Evolutionary conservation across 345 rosid species (phyloP), one percentile per base, ranked within the genome.

Genomic region (Dovyalis caffra): DNA sequence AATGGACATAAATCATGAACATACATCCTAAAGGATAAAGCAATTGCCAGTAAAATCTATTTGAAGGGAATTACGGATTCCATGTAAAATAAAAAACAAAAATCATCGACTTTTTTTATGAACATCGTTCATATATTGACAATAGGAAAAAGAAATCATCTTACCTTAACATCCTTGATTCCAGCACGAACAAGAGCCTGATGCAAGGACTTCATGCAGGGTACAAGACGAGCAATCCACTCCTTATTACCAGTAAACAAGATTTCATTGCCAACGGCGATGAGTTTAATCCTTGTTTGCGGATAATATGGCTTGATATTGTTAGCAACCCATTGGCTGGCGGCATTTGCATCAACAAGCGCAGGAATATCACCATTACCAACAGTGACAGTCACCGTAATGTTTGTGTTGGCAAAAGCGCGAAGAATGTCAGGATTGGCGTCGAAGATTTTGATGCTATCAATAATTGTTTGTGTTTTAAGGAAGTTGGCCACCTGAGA

Each of bases 241-340:
- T 75, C 81, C 35, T 71, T 77, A 26, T 79, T 83, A 45, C 81
- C 87, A 21, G 78, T 40, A 26, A 85, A 82, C 33, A 92, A 38
- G 43, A 95, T 80, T 80, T 95, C 99, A 51, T 90, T 95, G 0
- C 99, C 99, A 21, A 95, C 86, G 1, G 85, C 81, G 23, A 95
- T 78, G 47, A 83, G 85, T 57, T 83, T 84, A 63, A 95, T 90
- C 82, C 70, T 86, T 9, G 99, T 95, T 73, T 80, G 85, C 14
- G 93, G 96, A 68, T 92, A 83, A 82, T 69, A 88, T 56, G 97
- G 97, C 11, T 66, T 64, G 1, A 94, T 84, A 32, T 92, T 85
- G 2, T 73, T 57, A 2, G 80, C 71, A 11, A 92, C 90, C 98
- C 98, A 94, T 20, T 81, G 78, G 0, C 84, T 74, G 1, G 98